Conservation (phyloP, 441 rosid species). For the Pelargonium citronellum region DNA sequence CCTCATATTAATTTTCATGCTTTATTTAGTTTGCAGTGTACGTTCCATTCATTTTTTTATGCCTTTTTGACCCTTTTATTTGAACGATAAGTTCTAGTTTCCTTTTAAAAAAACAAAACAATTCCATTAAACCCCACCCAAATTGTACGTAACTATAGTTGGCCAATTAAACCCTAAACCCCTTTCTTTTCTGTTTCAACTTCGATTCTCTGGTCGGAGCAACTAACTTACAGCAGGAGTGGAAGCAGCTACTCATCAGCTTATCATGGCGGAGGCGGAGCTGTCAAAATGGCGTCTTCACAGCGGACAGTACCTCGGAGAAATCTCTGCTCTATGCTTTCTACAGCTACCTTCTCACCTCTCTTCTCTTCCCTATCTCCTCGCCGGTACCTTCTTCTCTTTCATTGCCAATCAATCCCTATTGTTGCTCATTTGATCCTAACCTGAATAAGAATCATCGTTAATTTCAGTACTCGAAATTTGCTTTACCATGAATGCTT, state of each 20-base stretch:
- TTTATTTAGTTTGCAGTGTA: no score
- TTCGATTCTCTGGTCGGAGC: neutral
- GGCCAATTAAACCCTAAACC: constrained; percentile 10
- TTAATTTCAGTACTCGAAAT: neutral
- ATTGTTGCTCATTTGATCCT: neutral
- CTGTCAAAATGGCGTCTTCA: neutral
- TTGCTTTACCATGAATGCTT: neutral
- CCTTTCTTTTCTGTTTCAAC: neutral
- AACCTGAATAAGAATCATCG: neutral
- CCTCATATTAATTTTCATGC: no score
- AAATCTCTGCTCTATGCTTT: constrained; percentile 5
- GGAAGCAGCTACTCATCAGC: neutral
- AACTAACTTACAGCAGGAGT: neutral
- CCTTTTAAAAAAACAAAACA: no score
- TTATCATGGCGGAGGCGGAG: constrained; percentile 1
- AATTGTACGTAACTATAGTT: neutral
- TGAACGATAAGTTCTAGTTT: no score
- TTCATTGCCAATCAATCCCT: neutral
- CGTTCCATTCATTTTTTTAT: no score
- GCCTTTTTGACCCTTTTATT: no score
- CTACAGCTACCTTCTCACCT: constrained; percentile 44
- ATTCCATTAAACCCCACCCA: no score
- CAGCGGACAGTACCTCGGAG: constrained; percentile 10
- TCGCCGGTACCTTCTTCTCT: constrained; percentile 45
- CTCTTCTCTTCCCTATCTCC: constrained; percentile 57